Evolutionary conservation across 768 basidiomycete species (phyloP).

Genomic region (Cytidiella melzeri): DNA sequence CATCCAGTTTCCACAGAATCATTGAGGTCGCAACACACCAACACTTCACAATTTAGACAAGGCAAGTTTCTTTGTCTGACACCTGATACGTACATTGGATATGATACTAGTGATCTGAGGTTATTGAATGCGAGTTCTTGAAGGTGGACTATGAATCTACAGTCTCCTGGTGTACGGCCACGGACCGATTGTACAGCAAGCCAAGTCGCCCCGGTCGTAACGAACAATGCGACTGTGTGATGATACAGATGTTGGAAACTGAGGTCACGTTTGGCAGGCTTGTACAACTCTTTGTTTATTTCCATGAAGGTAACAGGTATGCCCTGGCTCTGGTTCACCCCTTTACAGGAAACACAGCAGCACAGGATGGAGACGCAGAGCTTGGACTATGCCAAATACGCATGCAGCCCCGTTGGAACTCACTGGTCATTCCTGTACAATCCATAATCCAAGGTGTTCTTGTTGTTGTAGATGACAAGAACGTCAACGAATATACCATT

Average conservation of each 20-base stretch:
- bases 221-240: neutral
- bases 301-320: neutral
- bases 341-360: neutral
- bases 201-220: too few species aligned
- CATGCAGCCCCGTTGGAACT: neutral
- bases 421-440: neutral
- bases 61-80: neutral
- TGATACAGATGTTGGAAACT: neutral
- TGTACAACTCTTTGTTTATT: neutral
- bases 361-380: neutral
- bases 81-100: too few species aligned
- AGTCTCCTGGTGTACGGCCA: slow-evolving; percentile 12
- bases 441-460: neutral
- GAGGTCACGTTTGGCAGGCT: neutral
- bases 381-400: neutral
- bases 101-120: slow-evolving; percentile 3
- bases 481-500: neutral
- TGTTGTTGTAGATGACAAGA: neutral
- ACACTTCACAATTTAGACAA: neutral
- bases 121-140: slow-evolving; percentile 13
- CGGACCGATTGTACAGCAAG: neutral
- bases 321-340: neutral
- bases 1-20: neutral
- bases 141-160: slow-evolving; percentile 18
- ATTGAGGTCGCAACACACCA: too few species aligned